phyloP scores from a whole-genome alignment of 805 yeast genomes.

The Ogataea nonfermentans region DNA sequence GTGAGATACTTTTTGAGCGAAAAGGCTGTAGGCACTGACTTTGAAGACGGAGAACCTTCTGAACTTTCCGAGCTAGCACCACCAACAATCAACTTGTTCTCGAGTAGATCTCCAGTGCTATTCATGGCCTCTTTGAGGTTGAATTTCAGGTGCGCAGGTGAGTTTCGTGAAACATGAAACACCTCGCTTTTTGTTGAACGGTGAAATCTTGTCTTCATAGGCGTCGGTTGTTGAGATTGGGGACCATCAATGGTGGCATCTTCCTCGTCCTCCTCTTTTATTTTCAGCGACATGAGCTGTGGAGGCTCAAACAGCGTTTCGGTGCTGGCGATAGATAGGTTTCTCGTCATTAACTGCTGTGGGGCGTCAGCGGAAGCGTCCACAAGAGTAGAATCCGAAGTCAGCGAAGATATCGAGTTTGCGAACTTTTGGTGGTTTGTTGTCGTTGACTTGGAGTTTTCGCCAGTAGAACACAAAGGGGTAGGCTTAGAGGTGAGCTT shows the following conservation, averaged over 20 bases:
- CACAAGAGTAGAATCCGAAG: conserved; percentile 23
- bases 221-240: conserved; percentile 11
- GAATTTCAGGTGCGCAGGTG: conserved; percentile 9
- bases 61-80: neutral
- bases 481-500: neutral
- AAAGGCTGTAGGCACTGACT: conserved; percentile 3
- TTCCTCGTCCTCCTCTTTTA: conserved; percentile 23
- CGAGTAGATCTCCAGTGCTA: conserved; percentile 4
- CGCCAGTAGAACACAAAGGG: conserved; percentile 2
- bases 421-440: conserved; percentile 19
- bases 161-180: conserved; percentile 1
- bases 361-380: conserved; percentile 7
- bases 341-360: conserved; percentile 4
- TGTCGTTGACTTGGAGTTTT: conserved; percentile 2
- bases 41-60: neutral
- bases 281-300: conserved; percentile 16
- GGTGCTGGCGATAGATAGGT: conserved; percentile 20
- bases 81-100: neutral
- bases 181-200: conserved; percentile 23
- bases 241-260: conserved; percentile 6
- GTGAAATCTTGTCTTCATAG: conserved; percentile 15
- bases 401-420: conserved; percentile 22
- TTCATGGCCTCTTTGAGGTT: conserved; percentile 5
- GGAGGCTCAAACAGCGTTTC: conserved; percentile 24
- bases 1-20: conserved; percentile 18